Evolutionary conservation across 2,329 filamentous ascomycete species (phyloP), one percentile per base, ranked within the genome.

Genomic region (Ceratocystis eucalypticola): DNA sequence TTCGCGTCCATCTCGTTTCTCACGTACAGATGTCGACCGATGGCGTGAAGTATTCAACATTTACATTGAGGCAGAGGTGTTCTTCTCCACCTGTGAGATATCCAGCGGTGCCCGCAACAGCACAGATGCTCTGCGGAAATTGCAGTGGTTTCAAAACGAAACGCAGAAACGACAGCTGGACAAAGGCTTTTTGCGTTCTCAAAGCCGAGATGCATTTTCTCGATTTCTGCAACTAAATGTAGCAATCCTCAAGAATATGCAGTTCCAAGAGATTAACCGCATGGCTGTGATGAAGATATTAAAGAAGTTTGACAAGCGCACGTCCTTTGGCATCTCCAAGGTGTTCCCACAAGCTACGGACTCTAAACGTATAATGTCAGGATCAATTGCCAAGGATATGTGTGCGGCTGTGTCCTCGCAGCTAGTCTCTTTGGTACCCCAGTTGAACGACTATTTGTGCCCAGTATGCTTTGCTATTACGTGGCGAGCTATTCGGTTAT

Each of bases 271-370:
- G 72, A 85, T 95, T 70, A 95, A 96, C 71, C 83, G 84, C 70
- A 82, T 82, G 37, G 91, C 91, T 0, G 84, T 94, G 71, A 79
- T 78, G 44, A 96, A 96, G 74, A 96, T 96, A 64, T 76, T 96
- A 65, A 96, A 96, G 74, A 96, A 93, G 76, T 96, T 96, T 73
- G 89, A 94, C 75, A 96, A 96, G 75, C 84, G 85, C 67, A 96
- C 91, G 1, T 84, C 87, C 0, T 78, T 95, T 22, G 85, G 87
- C 30, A 85, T 87, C 0, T 84, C 84, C 48, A 77, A 82, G 45
- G 80, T 79, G 0, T 88, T 90, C 70, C 84, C 85, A 0, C 77
- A 79, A 7, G 77, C 80, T 28, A 80, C 89, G 64, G 77, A 80
- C 65, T 81, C 84, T 2, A 80, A 83, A 25, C 80, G 81, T 61